phyloP scores from a whole-genome alignment of 1,284 basidiomycete species.

The Pseudozyma thailandica region DNA sequence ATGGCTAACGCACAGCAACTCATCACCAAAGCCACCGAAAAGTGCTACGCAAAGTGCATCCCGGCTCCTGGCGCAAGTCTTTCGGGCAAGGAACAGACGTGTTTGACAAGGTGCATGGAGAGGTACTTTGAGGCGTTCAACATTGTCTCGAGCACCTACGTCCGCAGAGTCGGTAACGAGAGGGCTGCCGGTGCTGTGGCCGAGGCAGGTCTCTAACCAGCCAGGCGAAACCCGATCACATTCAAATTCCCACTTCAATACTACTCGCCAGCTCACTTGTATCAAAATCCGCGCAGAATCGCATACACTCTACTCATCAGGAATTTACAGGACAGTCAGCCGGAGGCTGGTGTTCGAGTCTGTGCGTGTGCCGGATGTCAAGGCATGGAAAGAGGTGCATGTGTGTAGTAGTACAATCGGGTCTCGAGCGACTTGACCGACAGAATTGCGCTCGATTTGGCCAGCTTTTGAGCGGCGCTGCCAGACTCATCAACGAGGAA shows the following conservation, averaged over 20 bases:
- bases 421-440: too few species aligned
- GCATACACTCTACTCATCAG: constrained; percentile 1
- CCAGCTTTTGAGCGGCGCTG: too few species aligned
- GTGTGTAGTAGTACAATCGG: too few species aligned
- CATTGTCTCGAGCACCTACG: constrained; percentile 60
- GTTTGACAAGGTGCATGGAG: constrained; percentile 63
- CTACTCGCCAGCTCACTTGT: not conserved
- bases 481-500: not conserved
- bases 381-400: too few species aligned
- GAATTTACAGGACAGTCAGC: not conserved
- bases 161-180: constrained; percentile 54
- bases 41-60: constrained; percentile 66
- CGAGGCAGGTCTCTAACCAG: constrained; percentile 35
- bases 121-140: constrained; percentile 67
- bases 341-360: not conserved
- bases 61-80: constrained; percentile 55
- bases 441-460: too few species aligned
- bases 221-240: too few species aligned
- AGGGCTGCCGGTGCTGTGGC: constrained; percentile 48
- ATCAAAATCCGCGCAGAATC: not conserved
- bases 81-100: constrained; percentile 63
- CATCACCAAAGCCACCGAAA: constrained; percentile 66
- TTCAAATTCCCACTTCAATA: not conserved
- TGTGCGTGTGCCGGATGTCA: too few species aligned
- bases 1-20: constrained; percentile 66